Evolutionary conservation across 371 early-diverging fungal species (phyloP).

Genomic region (Mortierella sp.): DNA sequence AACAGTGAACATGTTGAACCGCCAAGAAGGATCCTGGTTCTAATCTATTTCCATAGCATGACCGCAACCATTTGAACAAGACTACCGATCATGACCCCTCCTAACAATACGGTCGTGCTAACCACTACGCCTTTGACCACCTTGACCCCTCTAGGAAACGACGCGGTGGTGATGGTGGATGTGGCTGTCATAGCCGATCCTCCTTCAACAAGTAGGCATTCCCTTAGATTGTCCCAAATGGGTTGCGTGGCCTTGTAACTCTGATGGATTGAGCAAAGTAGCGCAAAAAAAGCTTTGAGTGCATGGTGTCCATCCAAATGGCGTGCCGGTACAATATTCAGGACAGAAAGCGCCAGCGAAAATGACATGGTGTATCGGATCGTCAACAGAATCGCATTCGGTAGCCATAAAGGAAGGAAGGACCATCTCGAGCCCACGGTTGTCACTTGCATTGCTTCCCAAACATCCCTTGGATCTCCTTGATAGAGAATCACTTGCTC

Average conservation of each 20-base stretch:
- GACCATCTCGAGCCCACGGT: conserved; percentile 63
- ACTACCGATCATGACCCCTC: conserved; percentile 48
- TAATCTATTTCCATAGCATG: too few relatives aligned
- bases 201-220: conserved; percentile 23
- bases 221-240: conserved; percentile 15
- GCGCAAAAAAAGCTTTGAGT: conserved; percentile 46
- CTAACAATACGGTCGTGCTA: conserved; percentile 35
- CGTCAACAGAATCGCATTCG: conserved; percentile 41
- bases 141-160: conserved; percentile 18
- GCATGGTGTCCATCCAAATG: conserved; percentile 82
- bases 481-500: conserved; percentile 27
- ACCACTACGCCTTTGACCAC: conserved; percentile 34
- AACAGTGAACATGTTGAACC: too few relatives aligned
- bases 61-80: conserved; percentile 23
- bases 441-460: conserved; percentile 71
- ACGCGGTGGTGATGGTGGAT: conserved; percentile 1
- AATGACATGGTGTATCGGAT: conserved; percentile 79
- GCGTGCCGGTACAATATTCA: conserved; percentile 84
- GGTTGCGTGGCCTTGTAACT: conserved; percentile 32
- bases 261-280: conserved; percentile 19
- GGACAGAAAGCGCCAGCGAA: conserved; percentile 76
- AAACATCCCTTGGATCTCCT: conserved; percentile 38
- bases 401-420: conserved; percentile 69
- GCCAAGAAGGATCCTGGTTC: too few relatives aligned
- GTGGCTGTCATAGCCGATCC: conserved; percentile 14